phyloP scores from a whole-genome alignment of 2,329 filamentous ascomycete genomes.

The Neoascochyta sp. region DNA sequence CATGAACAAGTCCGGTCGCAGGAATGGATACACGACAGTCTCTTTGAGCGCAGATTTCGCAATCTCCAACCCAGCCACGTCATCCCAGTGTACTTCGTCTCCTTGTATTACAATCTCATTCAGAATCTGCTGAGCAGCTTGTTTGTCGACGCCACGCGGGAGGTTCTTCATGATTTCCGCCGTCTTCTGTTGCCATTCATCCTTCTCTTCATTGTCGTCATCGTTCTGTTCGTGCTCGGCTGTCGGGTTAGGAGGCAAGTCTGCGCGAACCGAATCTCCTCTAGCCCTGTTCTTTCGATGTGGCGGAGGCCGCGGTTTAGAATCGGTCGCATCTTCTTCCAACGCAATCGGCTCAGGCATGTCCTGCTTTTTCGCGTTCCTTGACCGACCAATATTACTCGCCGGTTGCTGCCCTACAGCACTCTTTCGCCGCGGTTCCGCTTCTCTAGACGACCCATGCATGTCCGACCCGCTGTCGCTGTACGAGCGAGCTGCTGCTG shows the following conservation, averaged over 20 bases:
- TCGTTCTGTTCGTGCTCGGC: slow-evolving; percentile 25
- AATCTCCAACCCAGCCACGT: slow-evolving; percentile 84
- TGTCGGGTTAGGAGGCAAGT: slow-evolving; percentile 30
- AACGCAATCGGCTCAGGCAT: slow-evolving; percentile 16
- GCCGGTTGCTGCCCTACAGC: slow-evolving; percentile 6
- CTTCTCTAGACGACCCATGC: slow-evolving; percentile 10
- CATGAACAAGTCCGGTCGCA: slow-evolving; percentile 93
- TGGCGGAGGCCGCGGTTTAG: slow-evolving; percentile 17
- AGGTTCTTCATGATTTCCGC: slow-evolving; percentile 65
- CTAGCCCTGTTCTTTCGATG: slow-evolving; percentile 27
- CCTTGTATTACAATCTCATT: slow-evolving; percentile 95
- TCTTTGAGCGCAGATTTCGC: slow-evolving; percentile 92
- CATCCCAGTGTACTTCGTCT: slow-evolving; percentile 91
- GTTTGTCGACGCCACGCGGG: slow-evolving; percentile 75
- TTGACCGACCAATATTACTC: slow-evolving; percentile 15
- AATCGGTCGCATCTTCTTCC: slow-evolving; percentile 18
- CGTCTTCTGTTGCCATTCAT: slow-evolving; percentile 36
- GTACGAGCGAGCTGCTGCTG: slow-evolving; percentile 33
- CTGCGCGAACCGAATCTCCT: slow-evolving; percentile 29
- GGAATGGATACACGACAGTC: slow-evolving; percentile 93
- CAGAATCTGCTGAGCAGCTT: slow-evolving; percentile 83
- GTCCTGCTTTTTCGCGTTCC: slow-evolving; percentile 16
- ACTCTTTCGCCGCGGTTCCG: slow-evolving; percentile 6
- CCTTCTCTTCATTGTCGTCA: slow-evolving; percentile 24
- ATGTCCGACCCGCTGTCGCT: slow-evolving; percentile 20